Percentiles rank a stretch among this genome's conserved stretches.
Evolutionary conservation across 2,329 filamentous ascomycete genomes (phyloP).

Genomic region (Trichoderma citrinoviride): DNA sequence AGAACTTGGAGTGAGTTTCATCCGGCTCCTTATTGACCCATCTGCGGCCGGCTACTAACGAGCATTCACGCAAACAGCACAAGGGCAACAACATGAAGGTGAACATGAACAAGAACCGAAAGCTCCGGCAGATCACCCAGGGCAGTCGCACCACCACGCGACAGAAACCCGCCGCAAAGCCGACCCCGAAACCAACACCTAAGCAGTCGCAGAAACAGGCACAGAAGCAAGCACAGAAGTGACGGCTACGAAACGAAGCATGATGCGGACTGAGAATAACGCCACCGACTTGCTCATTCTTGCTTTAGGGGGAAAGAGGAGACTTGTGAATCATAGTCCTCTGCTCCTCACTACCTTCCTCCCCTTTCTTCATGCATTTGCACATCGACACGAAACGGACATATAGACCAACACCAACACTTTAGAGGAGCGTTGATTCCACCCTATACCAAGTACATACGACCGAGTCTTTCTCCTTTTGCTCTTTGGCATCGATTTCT

Average conservation of each 20-base stretch:
- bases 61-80: not conserved
- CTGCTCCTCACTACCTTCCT: not conserved
- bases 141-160: not conserved
- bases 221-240: not conserved
- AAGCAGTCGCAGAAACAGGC: not conserved
- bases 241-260: not conserved
- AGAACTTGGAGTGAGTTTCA: conserved; percentile 27
- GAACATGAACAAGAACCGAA: conserved; percentile 28
- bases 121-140: conserved; percentile 18
- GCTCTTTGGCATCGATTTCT: not conserved
- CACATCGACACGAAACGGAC: not conserved
- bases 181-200: no score
- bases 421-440: not conserved
- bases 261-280: not conserved
- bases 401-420: not conserved
- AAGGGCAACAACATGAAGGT: conserved; percentile 30
- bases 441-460: not conserved
- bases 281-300: not conserved
- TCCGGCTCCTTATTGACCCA: not conserved
- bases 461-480: not conserved
- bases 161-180: not conserved
- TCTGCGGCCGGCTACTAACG: not conserved
- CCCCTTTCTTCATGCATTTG: not conserved
- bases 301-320: not conserved
- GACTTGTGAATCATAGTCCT: not conserved